phyloP scores from a whole-genome alignment of 305 asterid genomes.

The Fraxinus baroniana region DNA sequence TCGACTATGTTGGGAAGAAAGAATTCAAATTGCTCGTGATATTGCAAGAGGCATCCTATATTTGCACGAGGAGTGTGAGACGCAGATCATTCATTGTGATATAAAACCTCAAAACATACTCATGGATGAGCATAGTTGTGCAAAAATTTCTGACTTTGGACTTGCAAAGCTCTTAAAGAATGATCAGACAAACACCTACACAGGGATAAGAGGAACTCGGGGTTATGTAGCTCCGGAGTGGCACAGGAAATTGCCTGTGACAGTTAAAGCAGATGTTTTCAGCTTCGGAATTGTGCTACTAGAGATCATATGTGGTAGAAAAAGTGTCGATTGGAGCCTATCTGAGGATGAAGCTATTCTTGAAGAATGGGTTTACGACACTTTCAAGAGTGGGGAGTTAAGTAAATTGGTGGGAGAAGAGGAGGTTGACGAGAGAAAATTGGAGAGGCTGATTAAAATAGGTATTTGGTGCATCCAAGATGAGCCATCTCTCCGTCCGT shows the following conservation, averaged over 20 bases:
- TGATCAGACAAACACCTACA: slow-evolving; percentile 44
- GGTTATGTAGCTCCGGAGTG: slow-evolving; percentile 61
- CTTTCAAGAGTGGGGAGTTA: slow-evolving; percentile 29
- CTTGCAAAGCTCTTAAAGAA: slow-evolving; percentile 47
- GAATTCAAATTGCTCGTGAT: slow-evolving; percentile 23
- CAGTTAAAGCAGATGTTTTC: slow-evolving; percentile 48
- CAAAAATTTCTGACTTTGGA: slow-evolving; percentile 53
- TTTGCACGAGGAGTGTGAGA: slow-evolving; percentile 52
- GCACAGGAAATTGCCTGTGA: slow-evolving; percentile 36
- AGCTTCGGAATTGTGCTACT: slow-evolving; percentile 50
- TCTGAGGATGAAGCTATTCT: slow-evolving; percentile 42
- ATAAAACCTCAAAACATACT: slow-evolving; percentile 56
- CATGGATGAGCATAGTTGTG: slow-evolving; percentile 35
- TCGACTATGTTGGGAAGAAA: slow-evolving; percentile 18
- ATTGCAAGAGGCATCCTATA: slow-evolving; percentile 46
- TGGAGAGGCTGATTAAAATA: slow-evolving; percentile 34
- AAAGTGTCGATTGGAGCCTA: slow-evolving; percentile 28
- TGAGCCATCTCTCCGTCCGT: slow-evolving; percentile 44
- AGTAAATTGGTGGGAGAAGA: slow-evolving; percentile 26
- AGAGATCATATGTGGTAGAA: slow-evolving; percentile 42
- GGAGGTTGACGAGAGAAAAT: slow-evolving; percentile 16
- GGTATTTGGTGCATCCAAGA: slow-evolving; percentile 42
- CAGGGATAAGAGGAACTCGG: slow-evolving; percentile 44
- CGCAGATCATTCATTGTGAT: slow-evolving; percentile 49
- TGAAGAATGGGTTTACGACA: slow-evolving; percentile 39